Conservation (phyloP, 352 stramenopile species). For the Phytophthora chlamydospora region DNA sequence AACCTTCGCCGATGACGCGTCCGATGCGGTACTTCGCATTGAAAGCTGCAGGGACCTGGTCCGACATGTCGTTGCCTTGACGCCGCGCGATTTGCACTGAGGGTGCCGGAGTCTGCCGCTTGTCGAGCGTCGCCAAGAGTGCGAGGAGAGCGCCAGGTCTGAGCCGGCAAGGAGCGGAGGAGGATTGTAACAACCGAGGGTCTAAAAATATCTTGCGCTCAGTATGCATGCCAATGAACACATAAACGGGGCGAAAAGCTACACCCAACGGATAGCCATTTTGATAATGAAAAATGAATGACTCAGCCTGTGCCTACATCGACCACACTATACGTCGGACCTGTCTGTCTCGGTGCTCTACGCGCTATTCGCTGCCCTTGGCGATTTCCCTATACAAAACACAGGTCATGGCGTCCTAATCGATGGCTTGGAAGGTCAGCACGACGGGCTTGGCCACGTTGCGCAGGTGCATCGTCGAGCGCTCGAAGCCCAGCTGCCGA, state of each 20-base stretch:
- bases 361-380: slow-evolving; percentile 3
- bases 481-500: slow-evolving; percentile 74
- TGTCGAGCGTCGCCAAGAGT: slow-evolving; percentile 25
- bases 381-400: slow-evolving; percentile 28
- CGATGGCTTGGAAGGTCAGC: slow-evolving; percentile 81
- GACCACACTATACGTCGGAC: slow-evolving; percentile 1
- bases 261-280: background rate
- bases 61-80: slow-evolving; percentile 44
- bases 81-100: slow-evolving; percentile 17
- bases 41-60: slow-evolving; percentile 59
- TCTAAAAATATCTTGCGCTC: slow-evolving; percentile 21
- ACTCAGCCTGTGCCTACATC: slow-evolving; percentile 4
- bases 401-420: slow-evolving; percentile 44
- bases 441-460: slow-evolving; percentile 78
- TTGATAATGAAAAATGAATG: slow-evolving; percentile 26
- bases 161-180: slow-evolving; percentile 8
- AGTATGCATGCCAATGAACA: background rate
- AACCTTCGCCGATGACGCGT: slow-evolving; percentile 74
- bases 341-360: slow-evolving; percentile 12
- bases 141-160: slow-evolving; percentile 7
- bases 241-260: no score
- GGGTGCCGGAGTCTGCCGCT: background rate
- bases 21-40: slow-evolving; percentile 85
- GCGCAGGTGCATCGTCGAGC: slow-evolving; percentile 70
- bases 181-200: slow-evolving; percentile 9